Evolutionary conservation across 1,284 basidiomycete genomes (phyloP).

Genomic region (Trichosporon coremiiforme): DNA sequence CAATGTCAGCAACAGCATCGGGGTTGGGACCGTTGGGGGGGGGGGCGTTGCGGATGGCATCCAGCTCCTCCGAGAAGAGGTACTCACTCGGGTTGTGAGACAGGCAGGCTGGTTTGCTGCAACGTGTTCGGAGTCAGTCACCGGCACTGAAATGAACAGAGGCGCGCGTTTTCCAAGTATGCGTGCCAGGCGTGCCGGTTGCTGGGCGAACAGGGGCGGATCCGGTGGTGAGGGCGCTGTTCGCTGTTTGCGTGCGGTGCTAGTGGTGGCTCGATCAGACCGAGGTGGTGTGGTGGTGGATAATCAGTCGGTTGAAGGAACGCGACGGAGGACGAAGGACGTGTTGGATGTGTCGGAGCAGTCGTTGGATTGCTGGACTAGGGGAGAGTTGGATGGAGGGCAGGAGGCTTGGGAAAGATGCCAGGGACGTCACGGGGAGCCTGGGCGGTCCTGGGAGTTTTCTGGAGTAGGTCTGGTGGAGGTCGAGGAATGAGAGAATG

Average conservation of each 20-base stretch:
- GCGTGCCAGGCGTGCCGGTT: conserved; percentile 18
- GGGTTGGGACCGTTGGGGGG: background rate
- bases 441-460: conserved; percentile 14
- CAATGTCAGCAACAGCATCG: conserved; percentile 10
- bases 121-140: conserved; percentile 19
- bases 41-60: background rate
- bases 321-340: background rate
- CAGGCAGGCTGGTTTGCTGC: conserved; percentile 3
- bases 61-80: background rate
- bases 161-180: conserved; percentile 15
- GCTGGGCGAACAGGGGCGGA: background rate
- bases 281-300: conserved; percentile 7
- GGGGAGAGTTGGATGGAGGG: background rate
- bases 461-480: conserved; percentile 8
- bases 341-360: conserved; percentile 13
- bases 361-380: background rate
- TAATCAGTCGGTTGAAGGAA: background rate
- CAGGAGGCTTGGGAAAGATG: conserved; percentile 17
- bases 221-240: background rate
- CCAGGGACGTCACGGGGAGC: conserved; percentile 17
- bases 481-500: conserved; percentile 16
- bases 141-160: conserved; percentile 19
- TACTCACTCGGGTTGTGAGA: conserved; percentile 11
- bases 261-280: background rate
- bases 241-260: background rate